Evolutionary conservation across 768 basidiomycete genomes (phyloP), one percentile per base, ranked within the genome.

Genomic region (Suillus hirtellus): DNA sequence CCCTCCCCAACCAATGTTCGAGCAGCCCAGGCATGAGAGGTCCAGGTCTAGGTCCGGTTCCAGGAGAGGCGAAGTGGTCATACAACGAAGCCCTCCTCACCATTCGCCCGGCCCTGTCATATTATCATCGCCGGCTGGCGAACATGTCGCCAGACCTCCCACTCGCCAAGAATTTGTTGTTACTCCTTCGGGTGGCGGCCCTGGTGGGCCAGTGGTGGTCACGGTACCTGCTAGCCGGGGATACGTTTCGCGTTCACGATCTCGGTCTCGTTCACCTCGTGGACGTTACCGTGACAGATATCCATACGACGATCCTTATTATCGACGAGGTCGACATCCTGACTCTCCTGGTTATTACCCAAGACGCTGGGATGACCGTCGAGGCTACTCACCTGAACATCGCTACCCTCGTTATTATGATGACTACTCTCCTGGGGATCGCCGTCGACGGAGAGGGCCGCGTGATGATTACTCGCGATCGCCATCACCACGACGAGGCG

Each of bases 91-190:
- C 17, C 68, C 64, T 37, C 71, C 43, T n/a, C 69, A 65, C 14
- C 70, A 55, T 24, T 67, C 71, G 60, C 73, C 74, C 31, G 60
- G 69, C 53, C 65, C 73, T 34, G 63, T 70, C 53, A 34, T 69
- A n/a, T 58, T 71, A 17, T 70, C 64, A 2, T 54, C 67, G 44
- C 64, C 66, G 10, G 60, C 66, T 27, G 40, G 9, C 24, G 61
- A 63, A 12, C 40, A 40, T 35, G 42, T 64, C 37, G 68, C 15
- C 34, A 68, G 65, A 54, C 69, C 72, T 17, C 78, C 70, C 47
- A 66, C 71, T 49, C 70, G 71, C 53, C 69, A 69, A 31, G 71
- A 65, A 24, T 71, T 66, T 14, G 62, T 60, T 21, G 62, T 63
- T 19, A 62, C 63, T 12, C 47, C 63, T 7, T 42, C 70, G 15